These are phyloP conservation scores for Citrullus mucosospermus DNA, from an alignment of 306 rosid genomes.

Conservation along the genomic window DNA sequence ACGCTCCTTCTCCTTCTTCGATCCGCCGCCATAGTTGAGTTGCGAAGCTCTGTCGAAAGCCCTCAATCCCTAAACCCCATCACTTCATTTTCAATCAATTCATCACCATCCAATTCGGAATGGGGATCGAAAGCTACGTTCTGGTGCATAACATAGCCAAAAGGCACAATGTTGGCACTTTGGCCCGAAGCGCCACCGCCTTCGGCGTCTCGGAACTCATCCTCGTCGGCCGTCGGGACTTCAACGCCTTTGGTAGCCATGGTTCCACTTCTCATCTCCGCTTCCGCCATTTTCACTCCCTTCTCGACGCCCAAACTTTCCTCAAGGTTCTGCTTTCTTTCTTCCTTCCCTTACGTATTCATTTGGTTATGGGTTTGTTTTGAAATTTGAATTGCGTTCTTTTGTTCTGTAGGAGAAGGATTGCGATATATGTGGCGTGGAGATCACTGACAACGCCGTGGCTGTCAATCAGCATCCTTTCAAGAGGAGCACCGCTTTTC, in stretches of 20 bases:
- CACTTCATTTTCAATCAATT: background rate
- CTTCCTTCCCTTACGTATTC: background rate
- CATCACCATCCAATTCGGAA: background rate
- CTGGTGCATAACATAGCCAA: slow-evolving; percentile 91
- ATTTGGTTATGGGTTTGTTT: background rate
- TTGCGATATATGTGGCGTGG: slow-evolving; percentile 88
- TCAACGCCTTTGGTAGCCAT: slow-evolving; percentile 83
- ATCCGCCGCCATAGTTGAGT: background rate
- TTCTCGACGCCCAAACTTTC: slow-evolving; percentile 49
- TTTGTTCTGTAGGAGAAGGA: slow-evolving; percentile 32
- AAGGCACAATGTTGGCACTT: slow-evolving; percentile 77
- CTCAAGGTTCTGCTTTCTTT: slow-evolving; percentile 35
- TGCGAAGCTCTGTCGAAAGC: background rate
- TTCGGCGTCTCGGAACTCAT: slow-evolving; percentile 76
- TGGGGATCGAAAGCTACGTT: slow-evolving; percentile 59
- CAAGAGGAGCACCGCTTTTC: slow-evolving; percentile 66
- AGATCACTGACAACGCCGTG: slow-evolving; percentile 58
- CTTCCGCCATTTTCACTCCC: slow-evolving; percentile 87
- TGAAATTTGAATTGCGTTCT: background rate
- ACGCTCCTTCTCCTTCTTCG: background rate
- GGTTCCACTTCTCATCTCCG: slow-evolving; percentile 77
- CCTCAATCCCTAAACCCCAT: background rate
- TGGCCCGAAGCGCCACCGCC: slow-evolving; percentile 86
- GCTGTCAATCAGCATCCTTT: slow-evolving; percentile 84
- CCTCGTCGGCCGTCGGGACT: slow-evolving; percentile 80